These are phyloP conservation scores for Xerocomellus dryophilus DNA, from an alignment of 768 basidiomycete genomes.

Conservation along the genomic window DNA sequence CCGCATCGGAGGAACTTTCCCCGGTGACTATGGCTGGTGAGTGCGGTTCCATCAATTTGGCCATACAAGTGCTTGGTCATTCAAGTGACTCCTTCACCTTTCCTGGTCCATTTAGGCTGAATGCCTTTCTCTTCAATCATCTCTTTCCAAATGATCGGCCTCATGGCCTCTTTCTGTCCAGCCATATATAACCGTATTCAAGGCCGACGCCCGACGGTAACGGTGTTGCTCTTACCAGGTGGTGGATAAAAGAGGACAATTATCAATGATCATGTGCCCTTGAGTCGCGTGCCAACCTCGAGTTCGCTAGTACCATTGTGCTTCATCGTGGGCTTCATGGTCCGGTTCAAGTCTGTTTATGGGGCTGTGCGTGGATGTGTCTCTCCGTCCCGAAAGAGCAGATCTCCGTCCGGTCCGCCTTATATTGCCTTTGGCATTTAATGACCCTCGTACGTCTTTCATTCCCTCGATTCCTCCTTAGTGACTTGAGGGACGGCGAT, in stretches of 20 bases:
- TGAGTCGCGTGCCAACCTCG: background rate
- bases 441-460: slow-evolving; percentile 8
- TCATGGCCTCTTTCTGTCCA: background rate
- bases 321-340: background rate
- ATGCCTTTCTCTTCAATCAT: background rate
- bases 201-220: background rate
- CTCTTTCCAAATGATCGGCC: background rate
- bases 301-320: background rate
- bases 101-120: background rate
- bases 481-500: slow-evolving; percentile 6
- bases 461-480: slow-evolving; percentile 1
- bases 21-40: background rate
- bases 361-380: background rate
- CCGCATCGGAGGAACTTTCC: background rate
- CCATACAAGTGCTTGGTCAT: too few species aligned
- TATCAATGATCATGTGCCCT: background rate
- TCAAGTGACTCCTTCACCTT: background rate
- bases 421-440: slow-evolving; percentile 14
- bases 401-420: slow-evolving; percentile 5
- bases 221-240: background rate
- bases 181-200: background rate
- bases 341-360: background rate
- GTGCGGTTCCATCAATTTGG: background rate
- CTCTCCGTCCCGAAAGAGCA: slow-evolving; percentile 1
- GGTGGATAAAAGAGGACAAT: background rate